phyloP scores from a whole-genome alignment of 1,284 basidiomycete genomes.

The Microbotryum saponariae region DNA sequence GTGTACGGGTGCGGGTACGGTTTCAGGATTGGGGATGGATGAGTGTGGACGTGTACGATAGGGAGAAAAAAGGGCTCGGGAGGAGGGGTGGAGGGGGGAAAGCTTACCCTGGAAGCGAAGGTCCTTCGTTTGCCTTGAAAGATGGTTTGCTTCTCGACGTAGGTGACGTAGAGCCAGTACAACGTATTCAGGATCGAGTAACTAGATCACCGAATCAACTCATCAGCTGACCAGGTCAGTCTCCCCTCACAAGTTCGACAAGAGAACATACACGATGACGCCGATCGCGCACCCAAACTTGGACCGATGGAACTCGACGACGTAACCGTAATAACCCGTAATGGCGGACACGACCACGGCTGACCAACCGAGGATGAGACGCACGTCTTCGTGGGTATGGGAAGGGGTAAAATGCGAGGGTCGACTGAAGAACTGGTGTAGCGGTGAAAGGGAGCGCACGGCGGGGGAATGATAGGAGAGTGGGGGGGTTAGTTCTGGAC shows the following conservation, averaged over 20 bases:
- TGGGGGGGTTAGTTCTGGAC: neutral
- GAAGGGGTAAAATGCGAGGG: slow-evolving; percentile 71
- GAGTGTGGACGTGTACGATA: neutral
- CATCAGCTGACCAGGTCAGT: no score
- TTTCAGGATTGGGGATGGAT: slow-evolving; percentile 2
- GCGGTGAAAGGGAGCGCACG: neutral
- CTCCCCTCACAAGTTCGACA: no score
- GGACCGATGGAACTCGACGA: slow-evolving; percentile 73
- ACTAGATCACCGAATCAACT: slow-evolving; percentile 43
- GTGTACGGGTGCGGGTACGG: neutral
- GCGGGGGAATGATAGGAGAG: neutral
- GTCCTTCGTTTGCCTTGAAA: slow-evolving; percentile 76
- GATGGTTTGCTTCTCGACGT: slow-evolving; percentile 68
- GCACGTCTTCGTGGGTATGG: slow-evolving; percentile 74
- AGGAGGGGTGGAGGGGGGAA: neutral
- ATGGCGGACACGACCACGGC: slow-evolving; percentile 68
- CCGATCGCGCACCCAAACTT: slow-evolving; percentile 71
- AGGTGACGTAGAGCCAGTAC: slow-evolving; percentile 69
- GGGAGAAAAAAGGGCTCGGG: neutral
- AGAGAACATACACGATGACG: slow-evolving; percentile 46
- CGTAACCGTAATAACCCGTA: slow-evolving; percentile 74
- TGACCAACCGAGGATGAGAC: slow-evolving; percentile 72
- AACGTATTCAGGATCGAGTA: slow-evolving; percentile 62
- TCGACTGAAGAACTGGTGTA: slow-evolving; percentile 60
- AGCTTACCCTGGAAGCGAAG: slow-evolving; percentile 63